Conservation (phyloP, 768 basidiomycete genomes). For the Paxillus rubicundulus region DNA sequence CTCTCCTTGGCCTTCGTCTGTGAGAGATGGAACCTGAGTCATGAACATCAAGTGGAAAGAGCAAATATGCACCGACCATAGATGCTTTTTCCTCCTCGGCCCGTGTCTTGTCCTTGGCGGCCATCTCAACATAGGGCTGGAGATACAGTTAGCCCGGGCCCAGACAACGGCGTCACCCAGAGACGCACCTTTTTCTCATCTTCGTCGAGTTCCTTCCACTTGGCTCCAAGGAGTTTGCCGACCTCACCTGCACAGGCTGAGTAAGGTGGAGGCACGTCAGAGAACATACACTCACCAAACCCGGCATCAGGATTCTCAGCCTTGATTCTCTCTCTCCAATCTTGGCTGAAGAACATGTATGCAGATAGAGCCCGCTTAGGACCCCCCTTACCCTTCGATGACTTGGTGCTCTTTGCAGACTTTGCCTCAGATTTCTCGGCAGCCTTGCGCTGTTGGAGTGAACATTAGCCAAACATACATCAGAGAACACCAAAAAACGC, state of each 20-base stretch:
- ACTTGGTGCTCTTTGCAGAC: constrained; percentile 61
- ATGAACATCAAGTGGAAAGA: neutral
- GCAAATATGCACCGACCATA: constrained; percentile 36
- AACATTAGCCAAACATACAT: constrained; percentile 12
- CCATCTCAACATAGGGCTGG: constrained; percentile 87
- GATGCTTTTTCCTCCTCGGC: constrained; percentile 77
- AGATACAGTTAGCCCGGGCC: constrained; percentile 9
- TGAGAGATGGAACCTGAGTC: neutral
- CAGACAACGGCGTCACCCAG: neutral
- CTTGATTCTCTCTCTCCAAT: constrained; percentile 95
- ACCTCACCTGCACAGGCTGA: constrained; percentile 63
- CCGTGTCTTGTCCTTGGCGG: constrained; percentile 81
- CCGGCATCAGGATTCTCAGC: constrained; percentile 91
- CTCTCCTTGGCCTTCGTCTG: constrained; percentile 38
- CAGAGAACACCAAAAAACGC: neutral
- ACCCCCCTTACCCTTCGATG: constrained; percentile 52
- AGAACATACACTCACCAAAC: constrained; percentile 60
- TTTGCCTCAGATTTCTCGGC: constrained; percentile 62
- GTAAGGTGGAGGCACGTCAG: constrained; percentile 1
- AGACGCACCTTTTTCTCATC: constrained; percentile 83
- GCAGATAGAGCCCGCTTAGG: constrained; percentile 94
- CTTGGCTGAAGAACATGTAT: constrained; percentile 99
- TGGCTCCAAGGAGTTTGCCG: constrained; percentile 91
- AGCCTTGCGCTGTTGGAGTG: constrained; percentile 60
- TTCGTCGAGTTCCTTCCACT: constrained; percentile 95